Conservation (phyloP, 2,329 filamentous ascomycete species). For the Ascochyta clinopodiicola region DNA sequence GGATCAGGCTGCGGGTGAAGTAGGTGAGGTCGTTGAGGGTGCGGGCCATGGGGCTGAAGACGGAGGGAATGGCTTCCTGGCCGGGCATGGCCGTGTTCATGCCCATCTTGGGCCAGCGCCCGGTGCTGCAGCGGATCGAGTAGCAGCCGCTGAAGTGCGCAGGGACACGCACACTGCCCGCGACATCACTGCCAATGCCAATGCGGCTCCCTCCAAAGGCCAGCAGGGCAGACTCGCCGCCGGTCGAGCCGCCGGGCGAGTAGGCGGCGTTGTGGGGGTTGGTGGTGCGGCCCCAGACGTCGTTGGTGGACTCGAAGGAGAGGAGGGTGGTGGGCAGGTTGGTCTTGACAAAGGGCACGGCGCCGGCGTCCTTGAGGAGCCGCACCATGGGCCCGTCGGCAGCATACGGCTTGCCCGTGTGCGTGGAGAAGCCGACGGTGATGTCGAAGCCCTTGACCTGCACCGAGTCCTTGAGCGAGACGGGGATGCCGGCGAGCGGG, state of each 20-base stretch:
- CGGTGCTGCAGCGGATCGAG: constrained; percentile 83
- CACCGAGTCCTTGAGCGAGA: constrained; percentile 80
- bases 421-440: constrained; percentile 78
- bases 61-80: constrained; percentile 86
- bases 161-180: constrained; percentile 83
- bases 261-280: constrained; percentile 87
- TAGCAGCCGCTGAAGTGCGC: constrained; percentile 93
- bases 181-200: constrained; percentile 89
- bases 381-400: constrained; percentile 76
- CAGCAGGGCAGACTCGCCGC: constrained; percentile 81
- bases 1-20: constrained; percentile 78
- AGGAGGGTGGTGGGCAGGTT: constrained; percentile 86
- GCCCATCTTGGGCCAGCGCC: constrained; percentile 86
- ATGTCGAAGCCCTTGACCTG: constrained; percentile 83
- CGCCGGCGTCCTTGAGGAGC: constrained; percentile 84
- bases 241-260: constrained; percentile 87
- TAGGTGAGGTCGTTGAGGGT: constrained; percentile 83
- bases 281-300: constrained; percentile 80
- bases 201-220: constrained; percentile 83
- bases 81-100: constrained; percentile 89
- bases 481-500: constrained; percentile 83
- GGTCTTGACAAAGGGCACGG: constrained; percentile 91
- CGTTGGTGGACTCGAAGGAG: constrained; percentile 81
- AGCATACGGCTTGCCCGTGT: constrained; percentile 69
- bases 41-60: constrained; percentile 91